These are phyloP conservation scores for Intubia oerlemansii DNA, from an alignment of 2,329 filamentous ascomycete genomes.

Conservation along the genomic window DNA sequence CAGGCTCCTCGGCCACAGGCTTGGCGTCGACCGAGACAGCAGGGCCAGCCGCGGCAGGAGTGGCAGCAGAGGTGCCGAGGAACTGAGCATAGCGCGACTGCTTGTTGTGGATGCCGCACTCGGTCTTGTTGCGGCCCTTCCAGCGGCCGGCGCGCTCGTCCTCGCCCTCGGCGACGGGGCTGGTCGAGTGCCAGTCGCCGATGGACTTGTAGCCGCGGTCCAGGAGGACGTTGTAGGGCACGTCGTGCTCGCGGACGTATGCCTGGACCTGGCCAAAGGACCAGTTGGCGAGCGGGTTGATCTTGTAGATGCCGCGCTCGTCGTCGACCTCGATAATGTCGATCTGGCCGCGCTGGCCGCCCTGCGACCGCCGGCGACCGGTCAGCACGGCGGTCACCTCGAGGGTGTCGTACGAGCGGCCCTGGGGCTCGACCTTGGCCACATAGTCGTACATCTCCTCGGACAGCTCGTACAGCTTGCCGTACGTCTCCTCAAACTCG, in stretches of 20 bases:
- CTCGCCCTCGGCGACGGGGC: slow-evolving; percentile 72
- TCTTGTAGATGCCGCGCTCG: slow-evolving; percentile 79
- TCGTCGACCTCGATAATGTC: slow-evolving; percentile 81
- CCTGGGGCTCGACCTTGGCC: slow-evolving; percentile 91
- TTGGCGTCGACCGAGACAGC: too few species aligned
- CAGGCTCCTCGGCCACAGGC: too few species aligned
- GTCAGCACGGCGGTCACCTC: slow-evolving; percentile 81
- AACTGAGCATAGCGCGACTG: slow-evolving; percentile 82
- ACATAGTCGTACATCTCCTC: slow-evolving; percentile 89
- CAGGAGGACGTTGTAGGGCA: slow-evolving; percentile 84
- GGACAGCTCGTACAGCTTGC: slow-evolving; percentile 67
- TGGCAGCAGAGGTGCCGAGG: too few species aligned
- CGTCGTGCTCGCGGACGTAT: slow-evolving; percentile 68
- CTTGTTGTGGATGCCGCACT: slow-evolving; percentile 98
- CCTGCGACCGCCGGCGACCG: slow-evolving; percentile 77
- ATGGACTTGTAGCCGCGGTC: slow-evolving; percentile 95
- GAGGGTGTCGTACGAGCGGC: slow-evolving; percentile 74
- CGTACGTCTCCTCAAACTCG: slow-evolving; percentile 68
- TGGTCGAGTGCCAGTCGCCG: slow-evolving; percentile 95
- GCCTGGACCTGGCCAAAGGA: slow-evolving; percentile 70
- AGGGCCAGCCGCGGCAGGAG: too few species aligned
- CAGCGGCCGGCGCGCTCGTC: slow-evolving; percentile 91
- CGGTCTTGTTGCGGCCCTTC: slow-evolving; percentile 91
- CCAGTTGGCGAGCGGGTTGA: slow-evolving; percentile 96
- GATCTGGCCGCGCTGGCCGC: slow-evolving; percentile 74